A percentile compares a stretch with the other conserved stretches of the same genome.
Evolutionary conservation across 257 asterid species (phyloP).

Genomic region (Solanum pinnatisectum): DNA sequence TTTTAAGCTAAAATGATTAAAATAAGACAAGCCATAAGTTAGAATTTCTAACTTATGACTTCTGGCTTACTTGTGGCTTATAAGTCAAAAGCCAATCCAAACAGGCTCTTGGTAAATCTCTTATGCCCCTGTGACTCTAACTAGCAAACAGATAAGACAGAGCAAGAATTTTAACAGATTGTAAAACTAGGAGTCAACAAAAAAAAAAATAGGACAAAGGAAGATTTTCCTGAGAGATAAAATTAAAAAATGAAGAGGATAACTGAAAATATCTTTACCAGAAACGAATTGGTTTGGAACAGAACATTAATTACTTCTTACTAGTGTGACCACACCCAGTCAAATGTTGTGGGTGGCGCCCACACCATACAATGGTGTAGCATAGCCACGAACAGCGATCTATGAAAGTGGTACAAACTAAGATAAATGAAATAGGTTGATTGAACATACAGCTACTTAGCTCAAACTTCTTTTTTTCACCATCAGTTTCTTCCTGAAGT

Average conservation of each 20-base stretch:
- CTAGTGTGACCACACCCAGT: neutral
- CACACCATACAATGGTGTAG: neutral
- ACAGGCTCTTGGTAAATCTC: neutral
- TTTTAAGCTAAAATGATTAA: neutral
- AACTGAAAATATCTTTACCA: neutral
- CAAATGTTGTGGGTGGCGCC: neutral
- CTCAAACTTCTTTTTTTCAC: constrained; percentile 35
- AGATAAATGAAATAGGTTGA: neutral
- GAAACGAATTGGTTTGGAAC: neutral
- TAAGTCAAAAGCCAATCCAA: neutral
- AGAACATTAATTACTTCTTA: neutral
- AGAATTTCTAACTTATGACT: neutral
- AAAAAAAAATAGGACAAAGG: neutral
- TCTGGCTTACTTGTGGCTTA: neutral
- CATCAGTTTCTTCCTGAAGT: constrained; percentile 59
- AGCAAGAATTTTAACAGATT: neutral
- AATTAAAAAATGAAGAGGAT: neutral
- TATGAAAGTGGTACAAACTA: neutral
- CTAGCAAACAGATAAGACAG: neutral
- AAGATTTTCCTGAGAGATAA: neutral
- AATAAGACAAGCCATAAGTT: neutral
- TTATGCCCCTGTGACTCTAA: neutral
- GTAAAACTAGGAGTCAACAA: neutral
- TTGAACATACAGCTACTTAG: constrained; percentile 51
- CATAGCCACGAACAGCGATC: neutral